These are phyloP conservation scores for Camelina sativa DNA, from an alignment of 345 rosid genomes.

Conservation along the genomic window DNA sequence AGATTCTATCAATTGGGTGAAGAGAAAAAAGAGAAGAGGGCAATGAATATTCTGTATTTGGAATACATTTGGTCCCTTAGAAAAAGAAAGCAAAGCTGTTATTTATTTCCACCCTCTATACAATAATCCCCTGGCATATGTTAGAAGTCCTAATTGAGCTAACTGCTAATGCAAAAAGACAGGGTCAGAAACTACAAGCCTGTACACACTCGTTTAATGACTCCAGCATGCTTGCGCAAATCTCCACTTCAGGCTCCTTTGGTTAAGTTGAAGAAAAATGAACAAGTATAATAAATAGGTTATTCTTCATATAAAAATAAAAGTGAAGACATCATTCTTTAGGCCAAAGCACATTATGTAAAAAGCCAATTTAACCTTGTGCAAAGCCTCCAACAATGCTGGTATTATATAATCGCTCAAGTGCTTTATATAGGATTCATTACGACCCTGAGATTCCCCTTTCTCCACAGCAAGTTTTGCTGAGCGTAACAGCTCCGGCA, in stretches of 20 bases:
- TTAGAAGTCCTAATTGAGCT: neutral
- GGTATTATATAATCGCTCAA: slow-evolving; percentile 69
- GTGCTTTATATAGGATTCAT: slow-evolving; percentile 66
- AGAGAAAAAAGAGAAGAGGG: neutral
- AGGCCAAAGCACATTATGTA: neutral
- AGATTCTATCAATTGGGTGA: neutral
- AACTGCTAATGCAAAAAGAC: neutral
- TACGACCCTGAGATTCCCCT: slow-evolving; percentile 63
- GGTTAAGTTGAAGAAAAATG: slow-evolving; percentile 20
- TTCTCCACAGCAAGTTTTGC: slow-evolving; percentile 73
- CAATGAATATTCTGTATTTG: slow-evolving; percentile 1
- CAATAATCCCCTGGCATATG: neutral
- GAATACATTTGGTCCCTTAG: neutral
- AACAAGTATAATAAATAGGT: neutral
- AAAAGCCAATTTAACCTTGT: slow-evolving; percentile 52
- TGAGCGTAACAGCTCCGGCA: slow-evolving; percentile 71
- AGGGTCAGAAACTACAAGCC: slow-evolving; percentile 46
- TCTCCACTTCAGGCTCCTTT: slow-evolving; percentile 78
- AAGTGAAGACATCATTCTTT: slow-evolving; percentile 1
- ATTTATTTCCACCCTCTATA: neutral
- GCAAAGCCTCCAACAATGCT: slow-evolving; percentile 69
- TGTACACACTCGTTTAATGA: slow-evolving; percentile 71
- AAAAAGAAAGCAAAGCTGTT: slow-evolving; percentile 1
- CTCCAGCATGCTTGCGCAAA: slow-evolving; percentile 73
- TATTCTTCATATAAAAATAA: slow-evolving; percentile 9